Percentiles rank a stretch among this genome's conserved stretches.
phyloP scores from a whole-genome alignment of 305 asterid species.

The Solanum hybrid region DNA sequence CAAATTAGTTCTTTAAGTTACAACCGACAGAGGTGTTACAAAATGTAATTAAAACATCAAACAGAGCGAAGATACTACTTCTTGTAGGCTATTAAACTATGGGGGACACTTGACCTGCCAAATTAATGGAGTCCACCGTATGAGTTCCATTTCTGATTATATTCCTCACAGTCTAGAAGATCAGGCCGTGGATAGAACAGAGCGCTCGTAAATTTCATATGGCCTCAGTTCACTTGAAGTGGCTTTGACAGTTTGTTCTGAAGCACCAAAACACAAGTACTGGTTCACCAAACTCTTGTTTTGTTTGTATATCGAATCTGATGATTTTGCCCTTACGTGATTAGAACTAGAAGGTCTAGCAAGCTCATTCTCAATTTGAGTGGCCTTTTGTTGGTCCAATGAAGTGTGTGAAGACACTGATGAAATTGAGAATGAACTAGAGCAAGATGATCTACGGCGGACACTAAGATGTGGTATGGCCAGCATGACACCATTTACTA shows the following conservation, averaged over 20 bases:
- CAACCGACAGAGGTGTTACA: background rate
- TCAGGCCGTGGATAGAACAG: slow-evolving; percentile 46
- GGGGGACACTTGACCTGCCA: background rate
- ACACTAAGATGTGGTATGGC: slow-evolving; percentile 31
- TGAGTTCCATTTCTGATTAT: background rate
- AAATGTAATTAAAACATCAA: background rate
- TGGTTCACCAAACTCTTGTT: slow-evolving; percentile 46
- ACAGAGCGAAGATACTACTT: background rate
- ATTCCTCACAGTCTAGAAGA: background rate
- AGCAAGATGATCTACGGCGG: slow-evolving; percentile 43
- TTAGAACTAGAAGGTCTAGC: slow-evolving; percentile 31
- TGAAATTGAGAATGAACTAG: slow-evolving; percentile 68
- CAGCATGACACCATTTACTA: slow-evolving; percentile 64
- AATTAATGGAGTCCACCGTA: background rate
- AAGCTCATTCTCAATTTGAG: slow-evolving; percentile 31
- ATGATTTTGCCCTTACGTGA: slow-evolving; percentile 8
- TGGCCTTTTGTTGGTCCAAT: slow-evolving; percentile 38
- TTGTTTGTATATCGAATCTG: slow-evolving; percentile 20
- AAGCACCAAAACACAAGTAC: slow-evolving; percentile 51
- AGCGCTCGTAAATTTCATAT: slow-evolving; percentile 48
- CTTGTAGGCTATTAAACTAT: background rate
- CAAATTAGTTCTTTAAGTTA: background rate
- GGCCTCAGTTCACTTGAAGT: slow-evolving; percentile 25
- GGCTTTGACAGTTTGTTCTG: slow-evolving; percentile 22
- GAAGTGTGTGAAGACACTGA: slow-evolving; percentile 63